phyloP scores from a whole-genome alignment of 768 basidiomycete genomes.

The Cytidiella melzeri region DNA sequence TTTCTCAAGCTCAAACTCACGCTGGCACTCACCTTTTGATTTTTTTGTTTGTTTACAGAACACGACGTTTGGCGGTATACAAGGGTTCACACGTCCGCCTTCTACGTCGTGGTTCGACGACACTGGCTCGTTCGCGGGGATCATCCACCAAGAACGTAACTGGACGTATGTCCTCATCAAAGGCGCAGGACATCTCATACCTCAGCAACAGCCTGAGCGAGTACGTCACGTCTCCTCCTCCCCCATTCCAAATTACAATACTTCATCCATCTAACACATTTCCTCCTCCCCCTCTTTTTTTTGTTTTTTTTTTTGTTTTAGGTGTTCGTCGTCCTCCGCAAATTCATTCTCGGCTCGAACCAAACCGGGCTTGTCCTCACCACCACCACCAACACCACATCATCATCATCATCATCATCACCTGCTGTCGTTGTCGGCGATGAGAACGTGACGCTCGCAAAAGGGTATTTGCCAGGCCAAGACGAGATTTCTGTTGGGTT shows the following conservation, averaged over 20 bases:
- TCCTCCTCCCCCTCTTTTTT: too few relatives aligned
- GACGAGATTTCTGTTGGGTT: slow-evolving; percentile 52
- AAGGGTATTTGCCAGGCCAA: slow-evolving; percentile 43
- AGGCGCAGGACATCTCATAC: slow-evolving; percentile 37
- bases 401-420: too few relatives aligned
- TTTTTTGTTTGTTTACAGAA: slow-evolving; percentile 55
- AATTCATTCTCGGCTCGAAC: slow-evolving; percentile 63
- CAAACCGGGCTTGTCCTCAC: slow-evolving; percentile 48
- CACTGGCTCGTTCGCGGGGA: slow-evolving; percentile 52
- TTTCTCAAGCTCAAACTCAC: background rate
- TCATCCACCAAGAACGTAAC: slow-evolving; percentile 68
- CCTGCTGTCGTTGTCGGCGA: slow-evolving; percentile 39
- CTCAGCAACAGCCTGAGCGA: slow-evolving; percentile 32
- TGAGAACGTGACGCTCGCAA: slow-evolving; percentile 39
- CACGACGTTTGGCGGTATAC: slow-evolving; percentile 71
- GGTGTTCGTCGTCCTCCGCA: slow-evolving; percentile 60
- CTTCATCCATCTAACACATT: too few relatives aligned
- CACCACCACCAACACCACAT: too few relatives aligned
- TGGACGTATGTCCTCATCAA: slow-evolving; percentile 37
- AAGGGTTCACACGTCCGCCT: slow-evolving; percentile 65
- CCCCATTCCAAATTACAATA: background rate
- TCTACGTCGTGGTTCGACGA: slow-evolving; percentile 66
- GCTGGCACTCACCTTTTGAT: background rate
- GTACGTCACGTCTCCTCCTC: slow-evolving; percentile 34
- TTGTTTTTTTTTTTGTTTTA: too few relatives aligned